Evolutionary conservation across 495 filamentous ascomycete species (phyloP).

Genomic region (Hyaloscypha variabilis): DNA sequence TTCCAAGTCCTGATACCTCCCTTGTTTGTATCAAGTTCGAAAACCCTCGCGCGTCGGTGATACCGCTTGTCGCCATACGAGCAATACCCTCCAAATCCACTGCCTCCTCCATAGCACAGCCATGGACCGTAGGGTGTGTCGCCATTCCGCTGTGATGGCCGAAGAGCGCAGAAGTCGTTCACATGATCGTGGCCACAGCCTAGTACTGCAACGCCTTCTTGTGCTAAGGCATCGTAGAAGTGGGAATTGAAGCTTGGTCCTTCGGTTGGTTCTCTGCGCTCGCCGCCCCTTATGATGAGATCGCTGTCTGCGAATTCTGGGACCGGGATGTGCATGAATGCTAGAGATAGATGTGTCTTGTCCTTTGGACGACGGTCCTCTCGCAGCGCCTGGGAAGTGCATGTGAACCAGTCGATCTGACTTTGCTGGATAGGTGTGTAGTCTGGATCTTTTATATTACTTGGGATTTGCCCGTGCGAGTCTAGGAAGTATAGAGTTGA

Average conservation of each 20-base stretch:
- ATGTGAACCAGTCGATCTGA: slow-evolving; percentile 43
- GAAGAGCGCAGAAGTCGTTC: slow-evolving; percentile 43
- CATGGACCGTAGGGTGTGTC: slow-evolving; percentile 34
- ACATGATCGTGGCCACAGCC: slow-evolving; percentile 43
- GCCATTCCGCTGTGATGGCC: slow-evolving; percentile 23
- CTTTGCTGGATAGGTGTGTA: slow-evolving; percentile 42
- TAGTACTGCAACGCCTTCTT: slow-evolving; percentile 39
- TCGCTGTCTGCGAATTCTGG: slow-evolving; percentile 64
- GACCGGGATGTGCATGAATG: slow-evolving; percentile 97
- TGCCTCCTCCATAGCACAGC: slow-evolving; percentile 41
- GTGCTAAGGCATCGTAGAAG: slow-evolving; percentile 41
- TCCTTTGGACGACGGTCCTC: slow-evolving; percentile 43
- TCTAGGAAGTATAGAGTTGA: slow-evolving; percentile 44
- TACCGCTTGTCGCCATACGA: slow-evolving; percentile 37
- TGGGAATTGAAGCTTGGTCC: slow-evolving; percentile 40
- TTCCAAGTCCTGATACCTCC: slow-evolving; percentile 41
- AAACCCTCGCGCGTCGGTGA: slow-evolving; percentile 41
- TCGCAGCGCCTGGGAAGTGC: slow-evolving; percentile 36
- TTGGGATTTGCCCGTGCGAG: slow-evolving; percentile 39
- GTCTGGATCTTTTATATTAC: slow-evolving; percentile 34
- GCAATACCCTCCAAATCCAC: slow-evolving; percentile 43
- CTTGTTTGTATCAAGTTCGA: slow-evolving; percentile 40
- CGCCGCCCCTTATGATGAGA: slow-evolving; percentile 35
- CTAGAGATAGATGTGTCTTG: slow-evolving; percentile 89
- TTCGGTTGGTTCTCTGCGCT: slow-evolving; percentile 39